These are phyloP conservation scores for Wickerhamia fluorescens DNA, from an alignment of 805 yeast genomes.

Conservation along the genomic window DNA sequence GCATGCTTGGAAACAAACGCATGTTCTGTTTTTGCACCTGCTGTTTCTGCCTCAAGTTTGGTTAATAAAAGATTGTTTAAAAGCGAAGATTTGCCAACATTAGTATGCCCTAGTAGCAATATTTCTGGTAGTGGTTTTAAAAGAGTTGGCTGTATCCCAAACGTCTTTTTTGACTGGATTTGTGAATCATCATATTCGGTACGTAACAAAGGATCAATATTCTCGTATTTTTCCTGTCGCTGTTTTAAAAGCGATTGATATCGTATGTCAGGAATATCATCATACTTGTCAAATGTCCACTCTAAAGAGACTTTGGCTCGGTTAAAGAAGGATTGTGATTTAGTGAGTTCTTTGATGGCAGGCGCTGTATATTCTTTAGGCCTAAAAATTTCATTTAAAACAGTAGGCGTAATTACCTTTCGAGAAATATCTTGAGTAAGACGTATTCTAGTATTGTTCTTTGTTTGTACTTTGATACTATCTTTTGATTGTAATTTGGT, in stretches of 20 bases:
- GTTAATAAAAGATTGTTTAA: slow-evolving; percentile 53
- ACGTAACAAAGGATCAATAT: slow-evolving; percentile 19
- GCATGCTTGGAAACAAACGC: slow-evolving; percentile 53
- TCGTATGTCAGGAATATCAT: slow-evolving; percentile 53
- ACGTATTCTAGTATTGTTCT: too few species aligned
- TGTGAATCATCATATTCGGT: slow-evolving; percentile 14
- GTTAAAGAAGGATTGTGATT: slow-evolving; percentile 35
- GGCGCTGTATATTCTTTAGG: slow-evolving; percentile 8
- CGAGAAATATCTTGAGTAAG: too few species aligned
- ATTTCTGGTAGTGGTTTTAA: slow-evolving; percentile 55
- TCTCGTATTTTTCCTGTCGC: slow-evolving; percentile 10
- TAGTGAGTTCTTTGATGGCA: slow-evolving; percentile 9
- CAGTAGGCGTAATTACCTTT: slow-evolving; percentile 18
- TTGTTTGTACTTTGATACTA: too few species aligned
- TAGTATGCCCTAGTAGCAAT: slow-evolving; percentile 70
- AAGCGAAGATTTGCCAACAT: slow-evolving; percentile 80
- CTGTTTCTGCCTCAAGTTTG: slow-evolving; percentile 18
- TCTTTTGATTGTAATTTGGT: too few species aligned
- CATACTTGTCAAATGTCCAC: slow-evolving; percentile 51
- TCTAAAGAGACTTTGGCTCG: slow-evolving; percentile 41
- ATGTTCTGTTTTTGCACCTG: slow-evolving; percentile 21
- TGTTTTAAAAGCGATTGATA: slow-evolving; percentile 16
- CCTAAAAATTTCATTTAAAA: slow-evolving; percentile 15
- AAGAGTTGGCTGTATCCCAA: slow-evolving; percentile 28
- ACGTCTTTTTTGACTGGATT: slow-evolving; percentile 15